Evolutionary conservation across 306 rosid genomes (phyloP).

Genomic region (Citrullus mucosospermus): DNA sequence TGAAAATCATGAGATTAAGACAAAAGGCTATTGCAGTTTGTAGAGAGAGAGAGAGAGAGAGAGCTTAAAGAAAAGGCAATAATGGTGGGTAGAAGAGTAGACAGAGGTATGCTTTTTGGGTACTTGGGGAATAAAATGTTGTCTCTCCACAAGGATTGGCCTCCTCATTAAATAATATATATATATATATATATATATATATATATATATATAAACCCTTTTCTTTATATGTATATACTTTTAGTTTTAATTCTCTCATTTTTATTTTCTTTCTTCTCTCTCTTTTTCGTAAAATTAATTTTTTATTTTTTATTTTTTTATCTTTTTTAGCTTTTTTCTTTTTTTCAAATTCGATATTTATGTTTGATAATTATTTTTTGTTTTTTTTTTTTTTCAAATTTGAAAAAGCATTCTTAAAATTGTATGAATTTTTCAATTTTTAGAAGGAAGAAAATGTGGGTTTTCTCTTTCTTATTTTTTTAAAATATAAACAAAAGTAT

Average conservation of each 20-base stretch:
- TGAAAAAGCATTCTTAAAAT: too few relatives aligned
- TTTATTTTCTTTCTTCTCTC: not conserved
- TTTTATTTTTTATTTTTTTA: not conserved
- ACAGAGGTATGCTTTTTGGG: slow-evolving; percentile 80
- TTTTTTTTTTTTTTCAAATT: too few relatives aligned
- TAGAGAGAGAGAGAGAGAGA: slow-evolving; percentile 10
- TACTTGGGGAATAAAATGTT: slow-evolving; percentile 81
- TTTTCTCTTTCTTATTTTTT: too few relatives aligned
- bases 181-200: too few relatives aligned
- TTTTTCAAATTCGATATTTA: not conserved
- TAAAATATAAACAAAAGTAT: too few relatives aligned
- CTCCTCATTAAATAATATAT: slow-evolving; percentile 19
- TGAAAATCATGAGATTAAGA: slow-evolving; percentile 31
- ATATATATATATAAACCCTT: not conserved
- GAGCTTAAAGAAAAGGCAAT: slow-evolving; percentile 26
- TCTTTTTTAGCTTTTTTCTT: not conserved
- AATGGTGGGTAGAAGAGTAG: slow-evolving; percentile 63
- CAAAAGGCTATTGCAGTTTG: slow-evolving; percentile 49
- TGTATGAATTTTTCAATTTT: too few relatives aligned
- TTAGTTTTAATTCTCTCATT: not conserved
- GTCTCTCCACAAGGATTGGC: slow-evolving; percentile 68
- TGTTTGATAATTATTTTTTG: too few relatives aligned
- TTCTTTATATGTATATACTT: not conserved
- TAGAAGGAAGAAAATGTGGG: too few relatives aligned
- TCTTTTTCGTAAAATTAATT: not conserved